Evolutionary conservation across 129 eudicot species (phyloP), one percentile per base, ranked within the genome.

Genomic region (Artemisia argyi): DNA sequence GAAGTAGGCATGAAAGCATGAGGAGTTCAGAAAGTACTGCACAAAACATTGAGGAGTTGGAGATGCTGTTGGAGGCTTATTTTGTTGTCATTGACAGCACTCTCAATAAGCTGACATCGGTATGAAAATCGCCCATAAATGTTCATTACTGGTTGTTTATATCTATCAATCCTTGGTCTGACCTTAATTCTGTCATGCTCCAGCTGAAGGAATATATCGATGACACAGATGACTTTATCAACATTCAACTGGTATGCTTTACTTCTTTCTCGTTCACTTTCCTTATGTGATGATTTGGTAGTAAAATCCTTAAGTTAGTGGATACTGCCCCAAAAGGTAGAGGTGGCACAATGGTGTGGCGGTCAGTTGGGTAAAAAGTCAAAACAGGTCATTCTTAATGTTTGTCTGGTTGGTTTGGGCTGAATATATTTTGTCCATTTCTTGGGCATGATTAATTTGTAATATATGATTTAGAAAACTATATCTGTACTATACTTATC

Each of bases 141-240:
- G 2, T 68, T 44, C 54, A 17, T 7, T 61, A 52, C 54, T 14
- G 28, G 28, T 5, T 7, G 52, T 60, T 24, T 58, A n/a, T 22
- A 3, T 71, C 1, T 28, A 18, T 15, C 59, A 35, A 69, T 39
- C 24, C 1, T 22, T 22, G 4, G 59, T 68, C 62, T 32, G 62
- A 17, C 61, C 35, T 83, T 73, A 26, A 51, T 69, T 60, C 70
- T 78, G 30, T 54, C 11, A 35, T 26, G 39, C 78, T 69, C 74
- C 96, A 94, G 99, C 82, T 94, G 74, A 94, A 94, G 90, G 99
- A 94, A 85, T 92, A 92, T 71, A 92, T 92, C 44, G 96, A 92
- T 80, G 96, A 94, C 80, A 90, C 98, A 0, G 98, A 94, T 79
- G 98, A 85, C 80, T 90, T 90, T 81, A 90, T 94, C n/a, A 90